These are phyloP conservation scores for Solanum hybrid DNA, from an alignment of 305 asterid genomes.

Conservation along the genomic window DNA sequence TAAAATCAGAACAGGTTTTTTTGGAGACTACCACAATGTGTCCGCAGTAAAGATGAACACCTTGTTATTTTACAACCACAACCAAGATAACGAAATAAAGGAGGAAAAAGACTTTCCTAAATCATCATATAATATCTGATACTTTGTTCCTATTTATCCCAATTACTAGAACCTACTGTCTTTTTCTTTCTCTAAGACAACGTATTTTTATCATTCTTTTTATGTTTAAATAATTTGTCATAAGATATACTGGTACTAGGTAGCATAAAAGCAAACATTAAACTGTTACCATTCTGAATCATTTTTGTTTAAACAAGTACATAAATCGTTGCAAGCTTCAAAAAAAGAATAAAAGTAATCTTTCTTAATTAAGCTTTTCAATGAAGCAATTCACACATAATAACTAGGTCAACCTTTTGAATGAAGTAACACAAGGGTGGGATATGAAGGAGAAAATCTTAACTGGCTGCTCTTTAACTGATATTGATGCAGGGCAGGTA, in stretches of 20 bases:
- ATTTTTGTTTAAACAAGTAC: neutral
- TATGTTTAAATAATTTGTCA: neutral
- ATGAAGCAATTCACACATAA: neutral
- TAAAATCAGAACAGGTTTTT: slow-evolving; percentile 9
- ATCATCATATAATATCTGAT: neutral
- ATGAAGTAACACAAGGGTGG: neutral
- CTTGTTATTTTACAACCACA: neutral
- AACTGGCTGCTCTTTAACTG: neutral
- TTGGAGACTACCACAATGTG: neutral
- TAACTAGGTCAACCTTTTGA: neutral
- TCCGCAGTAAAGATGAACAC: neutral
- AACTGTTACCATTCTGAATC: neutral
- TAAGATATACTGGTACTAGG: neutral
- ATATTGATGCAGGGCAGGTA: neutral
- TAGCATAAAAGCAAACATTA: neutral
- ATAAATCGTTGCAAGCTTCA: neutral
- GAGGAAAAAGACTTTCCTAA: neutral
- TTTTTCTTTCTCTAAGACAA: neutral
- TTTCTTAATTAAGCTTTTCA: neutral
- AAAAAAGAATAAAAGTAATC: neutral
- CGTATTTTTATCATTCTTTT: neutral
- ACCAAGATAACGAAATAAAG: neutral
- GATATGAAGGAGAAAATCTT: neutral
- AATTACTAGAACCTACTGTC: neutral
- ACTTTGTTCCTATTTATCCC: neutral